Conservation (phyloP, 257 asterid genomes). For the Nicotiana undulata region DNA sequence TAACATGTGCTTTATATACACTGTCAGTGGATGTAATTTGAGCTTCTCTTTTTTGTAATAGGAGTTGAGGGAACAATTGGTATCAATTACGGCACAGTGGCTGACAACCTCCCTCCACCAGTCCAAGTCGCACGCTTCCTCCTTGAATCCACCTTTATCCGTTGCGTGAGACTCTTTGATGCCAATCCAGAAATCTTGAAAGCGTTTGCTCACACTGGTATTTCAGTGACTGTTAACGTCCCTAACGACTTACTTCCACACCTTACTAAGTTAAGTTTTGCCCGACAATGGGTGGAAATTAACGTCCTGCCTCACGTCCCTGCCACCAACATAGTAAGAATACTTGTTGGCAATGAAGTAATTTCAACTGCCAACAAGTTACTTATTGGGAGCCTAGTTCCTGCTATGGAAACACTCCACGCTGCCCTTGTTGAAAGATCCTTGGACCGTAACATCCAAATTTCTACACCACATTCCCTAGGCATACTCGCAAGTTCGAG, state of each 20-base stretch:
- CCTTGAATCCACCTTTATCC: constrained; percentile 41
- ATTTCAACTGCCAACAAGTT: constrained; percentile 43
- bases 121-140: constrained; percentile 46
- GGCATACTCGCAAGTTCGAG: constrained; percentile 50
- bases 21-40: background rate
- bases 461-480: constrained; percentile 65
- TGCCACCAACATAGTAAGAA: constrained; percentile 43
- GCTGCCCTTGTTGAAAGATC: constrained; percentile 32
- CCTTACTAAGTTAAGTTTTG: constrained; percentile 25
- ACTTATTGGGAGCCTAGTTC: constrained; percentile 40
- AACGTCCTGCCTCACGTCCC: constrained; percentile 36
- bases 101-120: constrained; percentile 46
- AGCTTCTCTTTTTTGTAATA: constrained; percentile 11
- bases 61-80: constrained; percentile 43
- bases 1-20: background rate
- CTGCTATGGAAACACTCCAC: constrained; percentile 61
- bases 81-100: constrained; percentile 36
- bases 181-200: constrained; percentile 39
- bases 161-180: constrained; percentile 50
- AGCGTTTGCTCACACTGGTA: constrained; percentile 56
- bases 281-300: constrained; percentile 46
- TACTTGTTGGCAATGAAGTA: constrained; percentile 62
- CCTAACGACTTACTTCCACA: constrained; percentile 45
- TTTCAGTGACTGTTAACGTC: constrained; percentile 40
- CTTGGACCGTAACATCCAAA: constrained; percentile 27